These are phyloP conservation scores for Monascus purpureus DNA, from an alignment of 495 filamentous ascomycete genomes.

Conservation along the genomic window DNA sequence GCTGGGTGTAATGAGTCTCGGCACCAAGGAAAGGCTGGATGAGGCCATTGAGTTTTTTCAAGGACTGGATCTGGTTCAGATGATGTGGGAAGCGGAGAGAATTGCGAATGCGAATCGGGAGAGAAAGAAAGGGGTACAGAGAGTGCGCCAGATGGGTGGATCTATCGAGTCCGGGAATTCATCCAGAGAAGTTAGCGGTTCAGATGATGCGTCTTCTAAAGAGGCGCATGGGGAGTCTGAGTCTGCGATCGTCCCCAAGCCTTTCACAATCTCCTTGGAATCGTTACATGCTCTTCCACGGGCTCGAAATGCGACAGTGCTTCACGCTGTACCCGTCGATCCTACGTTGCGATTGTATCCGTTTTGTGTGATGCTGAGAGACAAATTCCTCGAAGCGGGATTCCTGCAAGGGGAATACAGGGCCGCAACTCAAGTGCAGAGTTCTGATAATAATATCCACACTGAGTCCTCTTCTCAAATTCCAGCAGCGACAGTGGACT, in stretches of 20 bases:
- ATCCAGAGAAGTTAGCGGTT: too few relatives aligned
- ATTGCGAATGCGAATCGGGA: background rate
- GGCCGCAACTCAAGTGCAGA: too few relatives aligned
- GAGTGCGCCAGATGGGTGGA: background rate
- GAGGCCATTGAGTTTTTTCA: slow-evolving; percentile 43
- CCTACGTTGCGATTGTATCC: slow-evolving; percentile 35
- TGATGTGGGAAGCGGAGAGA: slow-evolving; percentile 28
- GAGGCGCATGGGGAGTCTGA: background rate
- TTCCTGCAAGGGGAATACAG: slow-evolving; percentile 41
- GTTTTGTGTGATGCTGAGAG: slow-evolving; percentile 50
- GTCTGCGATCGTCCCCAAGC: slow-evolving; percentile 2
- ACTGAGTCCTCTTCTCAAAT: background rate
- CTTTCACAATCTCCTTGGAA: slow-evolving; percentile 22
- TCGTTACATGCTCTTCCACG: slow-evolving; percentile 22
- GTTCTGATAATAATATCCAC: slow-evolving; percentile 2
- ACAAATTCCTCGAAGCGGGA: slow-evolving; percentile 45
- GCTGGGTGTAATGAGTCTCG: slow-evolving; percentile 72
- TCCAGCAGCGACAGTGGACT: background rate
- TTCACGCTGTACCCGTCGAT: slow-evolving; percentile 46
- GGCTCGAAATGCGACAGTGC: slow-evolving; percentile 28
- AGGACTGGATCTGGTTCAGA: slow-evolving; percentile 32
- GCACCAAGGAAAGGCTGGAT: slow-evolving; percentile 38
- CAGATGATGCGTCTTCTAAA: too few relatives aligned
- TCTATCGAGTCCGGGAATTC: too few relatives aligned
- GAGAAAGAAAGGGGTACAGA: background rate